Base-by-base conservation (phyloP, 495 filamentous ascomycete species). In the Articulospora tetracladia region DNA sequence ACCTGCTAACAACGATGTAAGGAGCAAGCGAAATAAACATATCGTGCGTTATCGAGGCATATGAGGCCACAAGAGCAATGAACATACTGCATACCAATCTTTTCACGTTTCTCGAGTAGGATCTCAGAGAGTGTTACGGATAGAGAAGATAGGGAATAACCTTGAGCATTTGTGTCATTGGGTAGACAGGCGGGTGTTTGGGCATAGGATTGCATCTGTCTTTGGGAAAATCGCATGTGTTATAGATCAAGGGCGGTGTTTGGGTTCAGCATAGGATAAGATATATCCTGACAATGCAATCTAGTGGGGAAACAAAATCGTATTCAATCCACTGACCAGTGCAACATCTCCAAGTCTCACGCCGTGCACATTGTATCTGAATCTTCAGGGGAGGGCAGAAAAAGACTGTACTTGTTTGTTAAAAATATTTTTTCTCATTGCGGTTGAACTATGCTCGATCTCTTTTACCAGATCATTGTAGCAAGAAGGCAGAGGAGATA, bases 1-100 rank as follows among this genome's bases (percentile, higher is more conserved):
- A 1, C 19, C 46, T 30, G 15, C 23, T 57, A 66, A 74, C 57
- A 41, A 36, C 74, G 96, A 3, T 3, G 3, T 8, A 8, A 44
- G 94, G 93, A 58, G 92, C 92, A 46, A 97, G 92, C 68, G 94
- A 98, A 78, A 98, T 98, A 75, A 97, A 97, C 72, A 98, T 98
- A 55, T 94, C 90, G 15, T 98, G 94, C 72, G 94, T 98, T 8
- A 95, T 98, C 66, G 90, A 94, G 66, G 90, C 90, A 66, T 80
- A 88, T 66, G 90, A 96, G 61, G 92, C 93, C 39, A 88, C 91
- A 57, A 84, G 93, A 57, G 94, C 94, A 15, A 86, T 98, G 77
- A 97, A 93, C 68, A 88, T 97, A 65, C 82, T 98, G 53, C 94
- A 98, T 70, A 97, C 93, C 19, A 90, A 86, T 74, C 82, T 98